These are phyloP conservation scores for Cladosporium sp. DNA, from an alignment of 2,329 filamentous ascomycete species.

Conservation along the genomic window DNA sequence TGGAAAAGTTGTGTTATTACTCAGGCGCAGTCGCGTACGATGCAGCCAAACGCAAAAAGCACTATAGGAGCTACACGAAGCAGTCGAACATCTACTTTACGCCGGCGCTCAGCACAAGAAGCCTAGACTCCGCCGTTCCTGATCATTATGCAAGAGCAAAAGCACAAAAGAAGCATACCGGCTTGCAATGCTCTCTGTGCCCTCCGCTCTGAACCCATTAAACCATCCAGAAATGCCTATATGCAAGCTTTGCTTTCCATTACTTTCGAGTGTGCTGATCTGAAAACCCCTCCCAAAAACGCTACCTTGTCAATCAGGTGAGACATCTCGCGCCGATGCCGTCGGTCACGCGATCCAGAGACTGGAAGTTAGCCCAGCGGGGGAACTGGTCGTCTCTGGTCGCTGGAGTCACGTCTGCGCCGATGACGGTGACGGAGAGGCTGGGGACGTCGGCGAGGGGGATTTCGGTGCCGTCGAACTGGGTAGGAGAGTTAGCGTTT, in stretches of 20 bases:
- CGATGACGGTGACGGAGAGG: constrained; percentile 38
- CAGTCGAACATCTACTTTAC: too few species aligned
- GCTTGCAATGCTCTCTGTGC: not conserved
- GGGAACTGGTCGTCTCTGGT: constrained; percentile 34
- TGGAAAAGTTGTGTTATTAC: too few species aligned
- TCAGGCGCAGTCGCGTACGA: too few species aligned
- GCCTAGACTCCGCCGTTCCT: too few species aligned
- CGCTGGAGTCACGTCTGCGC: constrained; percentile 36
- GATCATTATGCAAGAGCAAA: not conserved
- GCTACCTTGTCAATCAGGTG: too few species aligned
- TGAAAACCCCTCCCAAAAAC: not conserved
- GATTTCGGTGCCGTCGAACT: constrained; percentile 37
- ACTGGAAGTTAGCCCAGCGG: constrained; percentile 29
- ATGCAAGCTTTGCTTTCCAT: constrained; percentile 1
- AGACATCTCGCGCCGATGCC: constrained; percentile 8
- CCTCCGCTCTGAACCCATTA: not conserved
- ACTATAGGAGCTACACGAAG: too few species aligned
- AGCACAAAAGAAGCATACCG: not conserved
- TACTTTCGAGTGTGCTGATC: not conserved
- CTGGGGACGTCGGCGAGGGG: constrained; percentile 31
- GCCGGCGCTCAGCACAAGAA: too few species aligned
- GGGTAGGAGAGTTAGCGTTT: not conserved
- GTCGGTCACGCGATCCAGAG: constrained; percentile 4
- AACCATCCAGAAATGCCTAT: not conserved
- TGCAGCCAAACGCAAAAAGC: too few species aligned